Evolutionary conservation across 306 rosid species (phyloP).

Genomic region (Trifolium repens): DNA sequence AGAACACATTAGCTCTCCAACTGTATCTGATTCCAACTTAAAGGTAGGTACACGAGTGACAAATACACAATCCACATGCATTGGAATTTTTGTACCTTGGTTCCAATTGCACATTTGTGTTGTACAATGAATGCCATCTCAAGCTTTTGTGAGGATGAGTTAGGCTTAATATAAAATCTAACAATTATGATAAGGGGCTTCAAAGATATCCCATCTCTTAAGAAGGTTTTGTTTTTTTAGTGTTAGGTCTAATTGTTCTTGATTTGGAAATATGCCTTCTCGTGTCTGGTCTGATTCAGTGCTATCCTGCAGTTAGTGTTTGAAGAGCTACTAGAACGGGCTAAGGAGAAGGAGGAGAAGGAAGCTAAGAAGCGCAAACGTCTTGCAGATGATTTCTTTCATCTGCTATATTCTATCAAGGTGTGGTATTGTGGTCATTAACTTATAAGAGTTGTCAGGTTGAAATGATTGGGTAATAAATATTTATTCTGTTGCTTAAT

Average conservation of each 20-base stretch:
- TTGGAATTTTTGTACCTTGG: conserved; percentile 7
- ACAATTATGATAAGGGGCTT: neutral
- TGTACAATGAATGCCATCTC: conserved; percentile 18
- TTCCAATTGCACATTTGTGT: conserved; percentile 22
- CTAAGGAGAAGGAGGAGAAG: conserved; percentile 88
- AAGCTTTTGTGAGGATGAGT: too few species aligned
- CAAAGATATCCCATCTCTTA: conserved; percentile 14
- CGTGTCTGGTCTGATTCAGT: conserved; percentile 40
- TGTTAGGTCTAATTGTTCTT: conserved; percentile 35
- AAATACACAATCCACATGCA: neutral
- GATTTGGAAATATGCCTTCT: conserved; percentile 22
- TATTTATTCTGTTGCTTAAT: conserved; percentile 35
- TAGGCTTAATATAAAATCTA: too few species aligned
- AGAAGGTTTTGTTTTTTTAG: conserved; percentile 14
- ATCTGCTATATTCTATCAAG: conserved; percentile 69
- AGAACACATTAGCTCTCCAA: conserved; percentile 61
- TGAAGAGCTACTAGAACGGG: conserved; percentile 81
- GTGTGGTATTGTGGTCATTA: conserved; percentile 50
- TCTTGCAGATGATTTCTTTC: conserved; percentile 72
- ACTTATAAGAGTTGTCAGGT: conserved; percentile 29
- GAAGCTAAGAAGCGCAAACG: conserved; percentile 89
- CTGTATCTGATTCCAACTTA: conserved; percentile 71
- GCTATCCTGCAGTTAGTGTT: conserved; percentile 75
- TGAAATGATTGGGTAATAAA: conserved; percentile 33
- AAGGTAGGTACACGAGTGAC: conserved; percentile 54